Evolutionary conservation across 2,329 filamentous ascomycete species (phyloP), one percentile per base, ranked within the genome.

Genomic region (Xylariaceae sp.): DNA sequence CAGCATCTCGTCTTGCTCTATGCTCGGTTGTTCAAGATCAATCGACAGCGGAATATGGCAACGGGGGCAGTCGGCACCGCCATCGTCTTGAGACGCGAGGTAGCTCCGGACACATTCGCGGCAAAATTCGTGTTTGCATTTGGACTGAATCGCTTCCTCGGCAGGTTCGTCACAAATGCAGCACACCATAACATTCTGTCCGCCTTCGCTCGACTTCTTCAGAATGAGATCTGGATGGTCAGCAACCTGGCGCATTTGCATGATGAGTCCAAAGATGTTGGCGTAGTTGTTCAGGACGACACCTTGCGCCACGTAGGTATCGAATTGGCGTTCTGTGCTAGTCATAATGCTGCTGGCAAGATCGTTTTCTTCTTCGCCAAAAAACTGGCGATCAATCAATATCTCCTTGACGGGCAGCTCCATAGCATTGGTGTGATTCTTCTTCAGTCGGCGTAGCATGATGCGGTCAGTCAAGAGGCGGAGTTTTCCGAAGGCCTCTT

Each of bases 191-290:
- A 96, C 79, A 58, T 97, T 97, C 70, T 96, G 90, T 2, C 92
- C 92, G 48, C 89, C 89, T 60, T 91, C 85, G 2, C 81, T 82
- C 56, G 93, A 83, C 73, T 94, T 97, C 75, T 93, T 95, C 56
- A 97, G 73, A 45, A 99, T 88, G 34, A 99, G 73, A 72, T 99
- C 94, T 0, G 94, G 94, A 67, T 99, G 94, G 60, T 99, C 94
- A 7, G 94, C 91, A 22, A 97, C 90, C 73, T 99, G 94, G 50
- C 94, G 88, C 93, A 99, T 97, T 71, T 96, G 92, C 90, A 97
- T 97, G 66, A 99, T 97, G 50, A 99, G 80, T 66, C 92, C 93
- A 64, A 99, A 99, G 59, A 99, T 97, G 69, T 99, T 99, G 74
- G 94, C 94, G 62, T 97, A 97, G 68, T 97, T 96, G 77, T 97